phyloP scores from a whole-genome alignment of 768 basidiomycete genomes.

The Auricularia sp. region DNA sequence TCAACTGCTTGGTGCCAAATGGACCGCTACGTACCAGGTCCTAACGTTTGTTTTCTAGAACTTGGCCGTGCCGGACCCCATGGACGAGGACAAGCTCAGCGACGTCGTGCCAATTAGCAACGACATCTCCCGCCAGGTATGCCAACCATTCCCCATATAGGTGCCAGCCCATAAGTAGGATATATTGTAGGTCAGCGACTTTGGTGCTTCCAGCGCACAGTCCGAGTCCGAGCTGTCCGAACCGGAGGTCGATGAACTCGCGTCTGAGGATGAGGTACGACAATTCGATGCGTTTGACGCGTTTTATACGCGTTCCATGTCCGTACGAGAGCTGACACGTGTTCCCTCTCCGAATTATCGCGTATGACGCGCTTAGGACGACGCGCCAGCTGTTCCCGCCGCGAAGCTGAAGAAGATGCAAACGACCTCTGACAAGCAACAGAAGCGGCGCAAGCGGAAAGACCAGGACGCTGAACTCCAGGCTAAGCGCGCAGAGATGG shows the following conservation, averaged over 20 bases:
- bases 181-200: conserved; percentile 44
- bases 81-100: conserved; percentile 76
- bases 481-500: conserved; percentile 70
- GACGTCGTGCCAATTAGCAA: conserved; percentile 79
- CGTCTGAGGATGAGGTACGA: conserved; percentile 35
- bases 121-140: conserved; percentile 79
- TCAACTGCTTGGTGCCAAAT: background rate
- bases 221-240: conserved; percentile 33
- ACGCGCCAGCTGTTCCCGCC: conserved; percentile 27
- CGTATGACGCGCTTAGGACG: conserved; percentile 14
- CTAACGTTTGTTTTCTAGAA: background rate
- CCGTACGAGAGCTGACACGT: conserved; percentile 10
- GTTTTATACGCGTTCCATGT: conserved; percentile 11
- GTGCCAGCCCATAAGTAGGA: conserved; percentile 18
- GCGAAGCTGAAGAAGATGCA: conserved; percentile 24
- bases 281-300: conserved; percentile 5
- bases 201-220: conserved; percentile 57
- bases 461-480: conserved; percentile 61
- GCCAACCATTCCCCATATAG: conserved; percentile 12
- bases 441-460: conserved; percentile 48
- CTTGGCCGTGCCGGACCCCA: conserved; percentile 7
- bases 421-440: conserved; percentile 27
- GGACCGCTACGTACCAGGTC: too few species aligned
- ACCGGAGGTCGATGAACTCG: conserved; percentile 47
- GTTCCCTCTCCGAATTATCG: conserved; percentile 21